A percentile compares a stretch with the other conserved stretches of the same genome.
Evolutionary conservation across 2,329 filamentous ascomycete genomes (phyloP).

Genomic region (Clarireedia sp.): DNA sequence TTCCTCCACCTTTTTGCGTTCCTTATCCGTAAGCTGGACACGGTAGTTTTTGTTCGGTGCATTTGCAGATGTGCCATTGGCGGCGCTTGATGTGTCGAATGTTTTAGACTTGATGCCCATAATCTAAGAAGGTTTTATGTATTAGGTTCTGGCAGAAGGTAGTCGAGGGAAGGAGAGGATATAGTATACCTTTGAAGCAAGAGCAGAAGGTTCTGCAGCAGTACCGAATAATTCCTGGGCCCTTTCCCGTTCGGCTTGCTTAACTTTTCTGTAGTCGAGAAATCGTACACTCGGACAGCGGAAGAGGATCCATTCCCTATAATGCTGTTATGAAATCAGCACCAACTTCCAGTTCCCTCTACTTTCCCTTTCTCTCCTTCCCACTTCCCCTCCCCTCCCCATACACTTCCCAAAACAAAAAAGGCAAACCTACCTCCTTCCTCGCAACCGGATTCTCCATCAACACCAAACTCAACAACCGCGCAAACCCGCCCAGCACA

Average conservation of each 20-base stretch:
- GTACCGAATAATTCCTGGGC: constrained; percentile 81
- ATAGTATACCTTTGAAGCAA: constrained; percentile 60
- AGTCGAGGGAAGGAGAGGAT: background rate
- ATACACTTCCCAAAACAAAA: background rate
- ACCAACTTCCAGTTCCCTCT: background rate
- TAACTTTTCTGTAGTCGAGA: constrained; percentile 88
- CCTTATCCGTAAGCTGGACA: constrained; percentile 78
- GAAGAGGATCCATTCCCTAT: constrained; percentile 88
- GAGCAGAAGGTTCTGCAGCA: constrained; percentile 64
- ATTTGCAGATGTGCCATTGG: constrained; percentile 37
- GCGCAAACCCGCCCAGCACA: constrained; percentile 58
- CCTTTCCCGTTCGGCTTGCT: constrained; percentile 69
- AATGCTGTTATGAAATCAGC: constrained; percentile 52
- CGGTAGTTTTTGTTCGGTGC: constrained; percentile 59
- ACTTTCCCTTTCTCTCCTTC: background rate
- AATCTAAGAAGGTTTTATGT: constrained; percentile 46
- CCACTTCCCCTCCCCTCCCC: background rate
- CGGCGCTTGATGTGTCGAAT: constrained; percentile 44
- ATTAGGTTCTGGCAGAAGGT: background rate
- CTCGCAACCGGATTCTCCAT: constrained; percentile 83
- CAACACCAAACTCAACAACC: constrained; percentile 72
- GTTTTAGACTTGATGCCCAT: constrained; percentile 75
- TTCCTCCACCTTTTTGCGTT: constrained; percentile 77
- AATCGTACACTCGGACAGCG: constrained; percentile 78
- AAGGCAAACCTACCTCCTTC: constrained; percentile 65